Evolutionary conservation across 2,329 filamentous ascomycete genomes (phyloP), one percentile per base, ranked within the genome.

Genomic region (Aspergillus floridensis): DNA sequence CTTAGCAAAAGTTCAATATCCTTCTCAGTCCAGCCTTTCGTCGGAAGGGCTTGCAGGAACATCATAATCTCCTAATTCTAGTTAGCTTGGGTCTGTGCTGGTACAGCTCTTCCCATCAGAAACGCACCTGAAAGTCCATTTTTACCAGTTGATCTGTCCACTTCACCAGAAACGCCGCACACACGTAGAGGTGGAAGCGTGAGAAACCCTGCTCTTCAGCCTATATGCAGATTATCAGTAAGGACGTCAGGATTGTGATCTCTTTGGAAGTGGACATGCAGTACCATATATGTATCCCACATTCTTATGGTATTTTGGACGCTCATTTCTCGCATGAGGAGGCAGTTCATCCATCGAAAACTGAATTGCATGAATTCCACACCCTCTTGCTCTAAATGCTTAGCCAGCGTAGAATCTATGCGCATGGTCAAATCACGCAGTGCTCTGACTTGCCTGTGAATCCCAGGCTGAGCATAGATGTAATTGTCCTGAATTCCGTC

Each of bases 311-410:
- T 97, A 74, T 97, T 98, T 74, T 88, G 91, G 59, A 99, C 93
- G 72, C 90, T 96, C 65, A 99, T 90, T 78, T 99, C 95, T 64
- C 95, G 86, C 95, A 99, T 99, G 65, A 99, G 82, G 55, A 99
- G 85, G 75, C 95, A 99, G 71, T 99, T 99, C 95, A 99, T 99
- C 95, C 95, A 99, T 58, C 95, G 85, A 74, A 99, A 99, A 76
- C 92, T 97, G 78, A 99, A 99, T 73, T 99, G 95, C 70, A 99
- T 99, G 72, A 99, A 99, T 73, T 99, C 95, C 29, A 99, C 92
- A 32, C 92, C 89, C 76, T 98, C 92, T 24, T 85, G 85, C 72
- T 97, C 92, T 46, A 99, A 82, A 73, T 99, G 95, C 68, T 90
- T 95, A 3, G 93, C 91, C 51, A 99, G 80, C 3, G 83, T 84